Conservation (phyloP, 768 basidiomycete species). For the Suillus cothurnatus region DNA sequence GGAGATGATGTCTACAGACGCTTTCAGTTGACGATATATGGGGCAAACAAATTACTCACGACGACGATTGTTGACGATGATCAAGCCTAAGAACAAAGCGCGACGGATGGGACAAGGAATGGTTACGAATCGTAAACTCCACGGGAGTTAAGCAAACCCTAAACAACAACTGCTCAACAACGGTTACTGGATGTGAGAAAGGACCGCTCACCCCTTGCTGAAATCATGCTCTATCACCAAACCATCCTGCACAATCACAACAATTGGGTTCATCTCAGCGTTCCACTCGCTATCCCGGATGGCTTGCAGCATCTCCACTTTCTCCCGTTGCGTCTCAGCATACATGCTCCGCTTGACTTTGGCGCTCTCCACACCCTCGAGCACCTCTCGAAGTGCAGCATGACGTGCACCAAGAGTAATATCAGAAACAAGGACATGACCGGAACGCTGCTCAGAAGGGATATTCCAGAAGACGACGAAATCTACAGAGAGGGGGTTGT, state of each 20-base stretch:
- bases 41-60: slow-evolving; percentile 16
- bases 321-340: slow-evolving; percentile 84
- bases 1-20: slow-evolving; percentile 41
- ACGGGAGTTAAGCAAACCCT: slow-evolving; percentile 62
- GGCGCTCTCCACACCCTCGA: slow-evolving; percentile 58
- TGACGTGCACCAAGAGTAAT: slow-evolving; percentile 69
- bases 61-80: slow-evolving; percentile 23
- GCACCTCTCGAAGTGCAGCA: slow-evolving; percentile 60
- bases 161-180: slow-evolving; percentile 13
- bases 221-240: slow-evolving; percentile 63
- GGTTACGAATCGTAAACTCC: slow-evolving; percentile 64
- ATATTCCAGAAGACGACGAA: slow-evolving; percentile 78
- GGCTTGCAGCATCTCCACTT: slow-evolving; percentile 62
- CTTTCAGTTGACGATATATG: slow-evolving; percentile 13
- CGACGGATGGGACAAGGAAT: slow-evolving; percentile 64
- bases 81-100: slow-evolving; percentile 58
- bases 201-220: slow-evolving; percentile 56
- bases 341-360: slow-evolving; percentile 86
- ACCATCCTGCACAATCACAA: slow-evolving; percentile 50
- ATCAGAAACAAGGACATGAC: slow-evolving; percentile 60
- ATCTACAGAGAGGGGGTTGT: slow-evolving; percentile 73
- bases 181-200: background rate
- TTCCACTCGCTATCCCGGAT: slow-evolving; percentile 78
- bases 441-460: slow-evolving; percentile 57
- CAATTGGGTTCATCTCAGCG: slow-evolving; percentile 73